phyloP scores from a whole-genome alignment of 2,329 filamentous ascomycete species.

The Talaromyces funiculosus region DNA sequence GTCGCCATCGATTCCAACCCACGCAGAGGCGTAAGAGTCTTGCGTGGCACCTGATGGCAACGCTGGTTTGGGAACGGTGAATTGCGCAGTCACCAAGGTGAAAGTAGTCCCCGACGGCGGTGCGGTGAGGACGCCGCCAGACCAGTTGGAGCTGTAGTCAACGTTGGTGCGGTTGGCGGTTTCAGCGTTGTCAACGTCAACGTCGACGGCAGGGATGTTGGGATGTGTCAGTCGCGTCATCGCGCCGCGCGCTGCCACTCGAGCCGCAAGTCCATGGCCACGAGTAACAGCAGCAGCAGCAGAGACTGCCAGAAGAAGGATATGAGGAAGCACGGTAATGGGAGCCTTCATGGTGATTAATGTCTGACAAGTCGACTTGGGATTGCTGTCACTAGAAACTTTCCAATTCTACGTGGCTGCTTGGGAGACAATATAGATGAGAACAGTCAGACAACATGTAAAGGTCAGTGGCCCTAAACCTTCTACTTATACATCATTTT shows the following conservation, averaged over 20 bases:
- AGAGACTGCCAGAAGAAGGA: conserved; percentile 16
- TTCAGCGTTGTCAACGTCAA: conserved; percentile 6
- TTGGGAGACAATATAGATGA: background rate
- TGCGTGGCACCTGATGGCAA: conserved; percentile 33
- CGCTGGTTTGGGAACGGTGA: conserved; percentile 50
- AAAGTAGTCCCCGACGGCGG: conserved; percentile 43
- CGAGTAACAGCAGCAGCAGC: conserved; percentile 17
- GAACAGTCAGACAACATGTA: background rate
- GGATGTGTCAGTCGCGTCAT: conserved; percentile 23
- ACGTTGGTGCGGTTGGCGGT: conserved; percentile 36
- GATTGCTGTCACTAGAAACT: background rate
- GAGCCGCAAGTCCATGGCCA: conserved; percentile 22
- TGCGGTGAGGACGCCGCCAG: conserved; percentile 50
- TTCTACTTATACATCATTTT: background rate
- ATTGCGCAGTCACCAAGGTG: conserved; percentile 40
- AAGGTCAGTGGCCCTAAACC: background rate
- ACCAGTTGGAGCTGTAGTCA: conserved; percentile 55
- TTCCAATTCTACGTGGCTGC: background rate
- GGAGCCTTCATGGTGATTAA: conserved; percentile 27
- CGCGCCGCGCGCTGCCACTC: conserved; percentile 25
- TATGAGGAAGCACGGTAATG: conserved; percentile 18
- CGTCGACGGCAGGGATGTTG: conserved; percentile 10
- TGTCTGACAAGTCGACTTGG: background rate
- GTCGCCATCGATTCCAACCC: conserved; percentile 59
- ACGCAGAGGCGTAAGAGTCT: conserved; percentile 49